Conservation (phyloP, 352 stramenopile species). For the Globisporangium ultimum region DNA sequence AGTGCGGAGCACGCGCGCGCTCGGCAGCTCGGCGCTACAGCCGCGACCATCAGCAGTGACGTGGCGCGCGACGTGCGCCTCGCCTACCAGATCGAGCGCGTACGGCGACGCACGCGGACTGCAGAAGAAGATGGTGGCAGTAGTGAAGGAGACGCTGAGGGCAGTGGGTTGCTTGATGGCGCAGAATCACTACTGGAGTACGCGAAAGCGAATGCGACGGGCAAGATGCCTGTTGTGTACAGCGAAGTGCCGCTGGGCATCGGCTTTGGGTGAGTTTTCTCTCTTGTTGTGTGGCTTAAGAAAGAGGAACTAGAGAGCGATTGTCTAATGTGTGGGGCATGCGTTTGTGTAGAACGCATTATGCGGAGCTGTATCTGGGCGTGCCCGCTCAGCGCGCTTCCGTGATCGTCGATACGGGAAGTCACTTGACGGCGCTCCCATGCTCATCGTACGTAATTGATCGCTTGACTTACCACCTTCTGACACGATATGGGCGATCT, state of each 20-base stretch:
- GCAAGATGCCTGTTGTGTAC: constrained; percentile 26
- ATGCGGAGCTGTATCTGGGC: constrained; percentile 79
- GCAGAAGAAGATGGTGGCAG: neutral
- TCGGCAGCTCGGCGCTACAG: constrained; percentile 10
- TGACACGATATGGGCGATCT: neutral
- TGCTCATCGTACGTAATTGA: constrained; percentile 38
- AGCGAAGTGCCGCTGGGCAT: constrained; percentile 67
- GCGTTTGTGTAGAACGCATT: constrained; percentile 55
- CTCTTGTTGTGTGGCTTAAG: neutral
- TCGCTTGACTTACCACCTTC: neutral
- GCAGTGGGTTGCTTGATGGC: constrained; percentile 6
- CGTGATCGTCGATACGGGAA: constrained; percentile 83
- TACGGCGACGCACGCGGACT: constrained; percentile 32
- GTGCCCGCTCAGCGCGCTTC: constrained; percentile 78
- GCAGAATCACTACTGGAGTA: too few species aligned
- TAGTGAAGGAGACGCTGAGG: constrained; percentile 1
- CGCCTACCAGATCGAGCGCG: constrained; percentile 43
- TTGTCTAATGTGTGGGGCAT: constrained; percentile 4
- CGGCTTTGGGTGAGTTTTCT: constrained; percentile 44
- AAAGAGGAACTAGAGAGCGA: neutral
- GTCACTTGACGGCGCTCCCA: constrained; percentile 73
- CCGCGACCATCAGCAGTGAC: constrained; percentile 4
- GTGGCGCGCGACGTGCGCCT: constrained; percentile 16
- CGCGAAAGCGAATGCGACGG: neutral
- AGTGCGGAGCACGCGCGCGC: constrained; percentile 1